A percentile compares a stretch with the other conserved stretches of the same genome.
These are phyloP conservation scores for Ceratonia siliqua DNA, from an alignment of 306 rosid genomes.

Conservation along the genomic window DNA sequence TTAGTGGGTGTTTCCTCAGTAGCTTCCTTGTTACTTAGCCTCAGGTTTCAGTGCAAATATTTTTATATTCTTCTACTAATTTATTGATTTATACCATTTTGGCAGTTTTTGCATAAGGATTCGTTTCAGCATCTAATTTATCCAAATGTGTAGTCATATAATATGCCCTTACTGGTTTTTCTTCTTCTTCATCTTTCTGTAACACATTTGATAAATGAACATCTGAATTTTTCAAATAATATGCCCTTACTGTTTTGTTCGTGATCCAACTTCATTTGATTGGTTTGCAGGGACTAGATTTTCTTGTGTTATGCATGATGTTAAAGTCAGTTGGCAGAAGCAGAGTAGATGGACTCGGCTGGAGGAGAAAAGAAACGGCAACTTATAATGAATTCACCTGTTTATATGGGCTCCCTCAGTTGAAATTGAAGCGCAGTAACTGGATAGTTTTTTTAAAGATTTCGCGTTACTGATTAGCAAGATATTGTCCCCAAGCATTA, in stretches of 20 bases:
- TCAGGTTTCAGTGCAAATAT: neutral
- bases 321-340: slow-evolving; percentile 36
- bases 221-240: no score
- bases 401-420: slow-evolving; percentile 23
- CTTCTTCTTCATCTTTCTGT: neutral
- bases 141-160: neutral
- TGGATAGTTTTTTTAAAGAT: slow-evolving; percentile 21
- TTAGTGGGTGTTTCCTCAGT: neutral
- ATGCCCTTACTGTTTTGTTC: neutral
- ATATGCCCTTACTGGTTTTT: neutral
- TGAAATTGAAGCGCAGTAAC: slow-evolving; percentile 19
- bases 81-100: neutral
- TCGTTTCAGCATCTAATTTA: neutral
- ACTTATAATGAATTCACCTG: slow-evolving; percentile 12
- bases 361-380: slow-evolving; percentile 22
- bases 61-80: neutral
- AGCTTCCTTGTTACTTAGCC: neutral
- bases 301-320: slow-evolving; percentile 12
- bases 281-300: slow-evolving; percentile 68
- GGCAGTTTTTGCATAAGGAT: slow-evolving; percentile 5
- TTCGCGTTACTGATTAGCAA: slow-evolving; percentile 12
- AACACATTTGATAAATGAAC: no score
- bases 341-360: slow-evolving; percentile 10
- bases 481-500: slow-evolving; percentile 22
- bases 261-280: neutral